Base-by-base conservation (phyloP, 225 moss, liverwort and hornwort species). In the Asterella californica region DNA sequence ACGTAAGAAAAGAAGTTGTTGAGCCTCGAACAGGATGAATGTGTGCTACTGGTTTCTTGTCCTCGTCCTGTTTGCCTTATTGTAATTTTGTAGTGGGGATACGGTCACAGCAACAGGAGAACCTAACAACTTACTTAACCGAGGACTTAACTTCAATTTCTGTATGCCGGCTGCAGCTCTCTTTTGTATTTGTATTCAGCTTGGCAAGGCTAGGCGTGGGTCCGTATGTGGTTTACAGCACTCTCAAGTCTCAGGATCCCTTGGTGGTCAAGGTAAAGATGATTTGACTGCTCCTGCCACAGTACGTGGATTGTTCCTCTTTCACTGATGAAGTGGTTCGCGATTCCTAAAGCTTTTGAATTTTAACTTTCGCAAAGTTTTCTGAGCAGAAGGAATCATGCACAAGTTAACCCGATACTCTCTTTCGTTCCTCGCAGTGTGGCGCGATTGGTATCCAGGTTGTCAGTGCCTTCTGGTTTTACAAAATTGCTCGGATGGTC, bases 401-500 rank as follows among this genome's bases (percentile, higher is more conserved):
- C 21, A 57, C 17, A 57, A 57, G 5, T 19, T 24, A 0, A 5
- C 17, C 15, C 18, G 24, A 57, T 24, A 70, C 6, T 45, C 25
- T 50, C 2, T 53, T 10, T 61, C 6, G 45, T 79, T 50, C 66
- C 34, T 78, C 87, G 82, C 91, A 96, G 96, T 77, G 86, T 70
- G 95, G 95, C 74, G 95, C 93, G 29, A 76, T 91, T 66, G 99
- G 99, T 81, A 99, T 99, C 69, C 95, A 93, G 84, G 88, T 90
- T 66, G 86, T 99, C 71, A 99, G 99, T 87, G n/a, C 91, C 70
- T 88, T 95, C 89, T 99, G 99, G 99, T 99, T 99, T 87, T 93
- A 89, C 67, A 99, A 92, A 83, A 99, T 95, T 80, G 87, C 84
- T 75, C 85, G 93, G 78, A 90, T 99, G 93, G 90, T 95, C 34